Conservation (phyloP, 768 basidiomycete genomes). For the Austroboletus festivus region DNA sequence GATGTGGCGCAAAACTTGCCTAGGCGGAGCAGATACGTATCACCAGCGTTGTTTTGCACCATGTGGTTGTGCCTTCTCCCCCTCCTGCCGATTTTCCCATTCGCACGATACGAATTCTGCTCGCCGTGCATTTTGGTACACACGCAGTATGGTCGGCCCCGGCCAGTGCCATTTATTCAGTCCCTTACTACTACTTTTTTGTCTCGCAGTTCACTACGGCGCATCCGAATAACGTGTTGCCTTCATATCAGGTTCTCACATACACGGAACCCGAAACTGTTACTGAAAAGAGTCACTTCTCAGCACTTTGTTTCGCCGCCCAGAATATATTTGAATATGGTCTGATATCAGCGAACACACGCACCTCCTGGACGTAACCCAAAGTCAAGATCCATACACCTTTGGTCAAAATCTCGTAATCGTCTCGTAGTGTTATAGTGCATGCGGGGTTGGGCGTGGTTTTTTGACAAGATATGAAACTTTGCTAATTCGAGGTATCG, state of each 20-base stretch:
- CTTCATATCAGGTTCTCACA: slow-evolving; percentile 8
- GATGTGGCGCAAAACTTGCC: slow-evolving; percentile 14
- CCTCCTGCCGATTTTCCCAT: background rate
- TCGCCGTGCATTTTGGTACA: slow-evolving; percentile 6
- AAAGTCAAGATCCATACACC: background rate
- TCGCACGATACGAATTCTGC: background rate
- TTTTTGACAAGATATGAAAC: slow-evolving; percentile 4
- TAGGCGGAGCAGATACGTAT: background rate
- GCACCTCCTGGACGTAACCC: slow-evolving; percentile 17
- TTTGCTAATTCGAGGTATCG: slow-evolving; percentile 16
- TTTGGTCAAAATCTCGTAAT: slow-evolving; percentile 18
- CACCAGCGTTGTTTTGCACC: background rate
- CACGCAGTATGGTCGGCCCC: slow-evolving; percentile 11
- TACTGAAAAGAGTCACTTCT: slow-evolving; percentile 3
- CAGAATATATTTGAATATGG: slow-evolving; percentile 4
- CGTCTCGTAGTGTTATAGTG: background rate
- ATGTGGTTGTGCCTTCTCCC: background rate
- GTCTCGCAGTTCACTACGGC: background rate
- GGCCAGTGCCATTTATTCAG: slow-evolving; percentile 5
- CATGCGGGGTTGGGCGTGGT: slow-evolving; percentile 10
- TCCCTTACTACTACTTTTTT: slow-evolving; percentile 4
- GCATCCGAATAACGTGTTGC: slow-evolving; percentile 1
- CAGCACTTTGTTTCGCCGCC: slow-evolving; percentile 2
- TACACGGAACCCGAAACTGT: slow-evolving; percentile 1
- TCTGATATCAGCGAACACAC: slow-evolving; percentile 1